Base-by-base conservation (phyloP, 2,329 filamentous ascomycete genomes). In the Colletotrichum coccodes region DNA sequence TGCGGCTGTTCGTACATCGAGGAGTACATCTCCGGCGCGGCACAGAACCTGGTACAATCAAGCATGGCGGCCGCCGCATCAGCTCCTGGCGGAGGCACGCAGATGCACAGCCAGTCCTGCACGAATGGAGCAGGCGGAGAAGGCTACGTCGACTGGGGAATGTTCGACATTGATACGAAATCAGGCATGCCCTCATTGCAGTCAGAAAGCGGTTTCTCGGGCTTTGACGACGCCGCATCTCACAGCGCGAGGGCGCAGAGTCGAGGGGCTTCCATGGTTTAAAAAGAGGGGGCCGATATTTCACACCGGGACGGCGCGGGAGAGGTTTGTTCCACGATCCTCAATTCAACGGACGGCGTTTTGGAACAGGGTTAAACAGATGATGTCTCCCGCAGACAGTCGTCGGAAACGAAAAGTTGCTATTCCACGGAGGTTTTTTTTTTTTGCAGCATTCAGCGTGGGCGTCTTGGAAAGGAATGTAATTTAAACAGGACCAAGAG, bases 1-100 rank as follows among this genome's bases (percentile, higher is more conserved):
- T 71, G 70, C 9, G 68, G 63, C 9, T 71, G 68, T 26, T 36
- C 60, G 3, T 71, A 54, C 16, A 71, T 71, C 14, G 68, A 71
- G 4, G 64, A 68, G 1, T 71, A 71, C 34, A 71, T 71, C n/a
- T 59, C 54, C 5, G 68, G 64, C 3, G 64, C 64, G 3, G 68
- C 64, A 1, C 54, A 63, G 50, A 70, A 52, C 49, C 49, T 70
- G 42, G 64, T 63, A 4, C 60, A 63, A 7, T 57, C 67, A 6
- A 44, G 58, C 11, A 53, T 68, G 32, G 50, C 38, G 30, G 44
- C 50, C 14, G 16, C 46, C 3, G 18, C 38, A 5, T 50, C 49
- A 1, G 46, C 46, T 2, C 11, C n/a, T 14, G 34, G 18, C 6
- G 30, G 32, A 7, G 23, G n/a, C 3, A 6, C n/a, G 42, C 42